Evolutionary conservation across 352 stramenopile genomes (phyloP).

Genomic region (Phytophthora niederhauseri): DNA sequence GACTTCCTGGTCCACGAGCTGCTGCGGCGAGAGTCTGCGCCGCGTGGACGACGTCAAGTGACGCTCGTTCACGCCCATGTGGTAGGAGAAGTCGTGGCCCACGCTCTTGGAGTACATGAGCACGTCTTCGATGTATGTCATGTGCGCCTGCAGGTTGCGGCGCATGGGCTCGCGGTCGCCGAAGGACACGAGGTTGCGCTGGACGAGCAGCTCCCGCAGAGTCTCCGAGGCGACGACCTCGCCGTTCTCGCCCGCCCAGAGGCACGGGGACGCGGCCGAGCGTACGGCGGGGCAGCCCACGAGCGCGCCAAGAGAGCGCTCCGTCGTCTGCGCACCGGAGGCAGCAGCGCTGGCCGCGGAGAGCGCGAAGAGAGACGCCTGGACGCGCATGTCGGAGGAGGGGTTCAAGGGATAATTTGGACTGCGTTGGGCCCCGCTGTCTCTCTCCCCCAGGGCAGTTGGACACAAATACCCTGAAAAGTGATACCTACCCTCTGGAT

Average conservation of each 20-base stretch:
- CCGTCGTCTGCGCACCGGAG: conserved; percentile 7
- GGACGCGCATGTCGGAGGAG: conserved; percentile 20
- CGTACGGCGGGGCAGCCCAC: conserved; percentile 44
- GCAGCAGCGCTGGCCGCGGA: conserved; percentile 4
- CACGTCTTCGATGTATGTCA: conserved; percentile 82
- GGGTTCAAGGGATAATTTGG: conserved; percentile 2
- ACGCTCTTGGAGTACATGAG: conserved; percentile 59
- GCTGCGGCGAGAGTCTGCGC: conserved; percentile 53
- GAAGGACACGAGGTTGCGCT: conserved; percentile 37
- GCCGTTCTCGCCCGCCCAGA: conserved; percentile 61
- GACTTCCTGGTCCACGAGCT: conserved; percentile 68
- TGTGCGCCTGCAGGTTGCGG: conserved; percentile 74
- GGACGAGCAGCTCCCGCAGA: conserved; percentile 59
- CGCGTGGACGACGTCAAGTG: conserved; percentile 53
- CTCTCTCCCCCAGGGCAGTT: conserved; percentile 15
- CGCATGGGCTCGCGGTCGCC: conserved; percentile 30
- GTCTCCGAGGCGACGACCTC: conserved; percentile 42
- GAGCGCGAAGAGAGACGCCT: conserved; percentile 31
- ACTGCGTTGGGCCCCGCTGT: conserved; percentile 16
- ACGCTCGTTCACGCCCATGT: conserved; percentile 68
- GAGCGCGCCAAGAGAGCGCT: conserved; percentile 55
- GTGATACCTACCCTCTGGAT: not conserved
- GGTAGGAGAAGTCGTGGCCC: conserved; percentile 66
- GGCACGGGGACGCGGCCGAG: conserved; percentile 40
- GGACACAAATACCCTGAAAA: not conserved